A percentile compares a stretch with the other conserved stretches of the same genome.
phyloP scores from a whole-genome alignment of 495 filamentous ascomycete genomes.

The Talaromyces borbonicus region DNA sequence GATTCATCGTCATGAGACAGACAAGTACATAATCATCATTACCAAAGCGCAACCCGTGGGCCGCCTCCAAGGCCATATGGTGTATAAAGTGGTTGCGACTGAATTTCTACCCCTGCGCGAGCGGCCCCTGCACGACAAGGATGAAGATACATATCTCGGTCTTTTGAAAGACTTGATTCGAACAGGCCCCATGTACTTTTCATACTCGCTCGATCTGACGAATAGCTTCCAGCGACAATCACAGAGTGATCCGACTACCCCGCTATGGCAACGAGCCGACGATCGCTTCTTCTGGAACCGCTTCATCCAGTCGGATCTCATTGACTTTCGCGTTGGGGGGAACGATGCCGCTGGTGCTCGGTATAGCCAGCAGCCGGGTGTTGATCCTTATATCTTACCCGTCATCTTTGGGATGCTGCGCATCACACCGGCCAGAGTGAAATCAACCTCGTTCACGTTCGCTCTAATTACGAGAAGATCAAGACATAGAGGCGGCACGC shows the following conservation, averaged over 20 bases:
- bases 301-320: conserved; percentile 82
- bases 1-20: conserved; percentile 36
- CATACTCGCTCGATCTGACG: conserved; percentile 89
- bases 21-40: conserved; percentile 95
- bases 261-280: conserved; percentile 87
- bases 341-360: conserved; percentile 35
- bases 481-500: conserved; percentile 74
- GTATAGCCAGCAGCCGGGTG: conserved; percentile 59
- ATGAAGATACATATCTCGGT: conserved; percentile 83
- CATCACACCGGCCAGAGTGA: conserved; percentile 72
- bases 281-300: conserved; percentile 99
- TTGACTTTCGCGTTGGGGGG: conserved; percentile 60
- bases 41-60: conserved; percentile 90
- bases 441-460: conserved; percentile 71
- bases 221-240: conserved; percentile 91
- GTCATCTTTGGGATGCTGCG: conserved; percentile 91
- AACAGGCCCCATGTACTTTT: conserved; percentile 90
- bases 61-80: conserved; percentile 80
- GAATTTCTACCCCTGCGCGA: conserved; percentile 93
- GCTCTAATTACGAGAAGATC: conserved; percentile 81
- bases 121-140: conserved; percentile 76
- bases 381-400: conserved; percentile 89
- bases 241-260: conserved; percentile 52
- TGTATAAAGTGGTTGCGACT: conserved; percentile 84
- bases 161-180: conserved; percentile 71